Conservation (phyloP, 495 filamentous ascomycete genomes). For the Trichoderma erinaceum region DNA sequence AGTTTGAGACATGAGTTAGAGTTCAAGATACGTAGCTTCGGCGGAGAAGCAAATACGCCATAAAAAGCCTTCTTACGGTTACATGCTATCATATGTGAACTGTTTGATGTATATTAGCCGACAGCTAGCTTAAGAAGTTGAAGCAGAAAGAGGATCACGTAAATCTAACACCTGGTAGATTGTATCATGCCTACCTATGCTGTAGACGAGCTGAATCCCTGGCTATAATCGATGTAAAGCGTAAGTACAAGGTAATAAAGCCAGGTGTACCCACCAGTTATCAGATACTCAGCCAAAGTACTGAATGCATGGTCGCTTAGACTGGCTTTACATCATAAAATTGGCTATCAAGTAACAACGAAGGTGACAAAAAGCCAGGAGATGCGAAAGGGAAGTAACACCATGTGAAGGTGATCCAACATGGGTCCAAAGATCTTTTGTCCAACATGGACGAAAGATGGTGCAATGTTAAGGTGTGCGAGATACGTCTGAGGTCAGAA, state of each 20-base stretch:
- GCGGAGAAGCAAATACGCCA: background rate
- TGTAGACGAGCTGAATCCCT: too few species aligned
- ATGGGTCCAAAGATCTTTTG: background rate
- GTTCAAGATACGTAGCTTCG: background rate
- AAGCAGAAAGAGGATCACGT: background rate
- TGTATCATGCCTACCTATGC: too few species aligned
- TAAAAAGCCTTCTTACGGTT: background rate
- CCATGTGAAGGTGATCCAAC: background rate
- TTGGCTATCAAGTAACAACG: background rate
- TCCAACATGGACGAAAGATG: background rate
- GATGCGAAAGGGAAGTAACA: background rate
- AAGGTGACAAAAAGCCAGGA: background rate
- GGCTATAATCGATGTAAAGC: too few species aligned
- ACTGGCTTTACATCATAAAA: too few species aligned
- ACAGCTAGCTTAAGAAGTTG: background rate
- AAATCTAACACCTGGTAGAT: too few species aligned
- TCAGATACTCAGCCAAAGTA: background rate
- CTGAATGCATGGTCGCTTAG: too few species aligned
- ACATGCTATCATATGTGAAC: background rate
- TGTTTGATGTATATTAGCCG: background rate
- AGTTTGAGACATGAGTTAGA: conserved; percentile 1
- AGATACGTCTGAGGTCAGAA: background rate
- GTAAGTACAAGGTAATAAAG: too few species aligned
- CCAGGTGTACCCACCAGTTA: too few species aligned
- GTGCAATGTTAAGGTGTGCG: background rate